A percentile compares a stretch with the other conserved stretches of the same genome.
phyloP scores from a whole-genome alignment of 176 grass and related monocot genomes.

The Alopecurus myosuroides region DNA sequence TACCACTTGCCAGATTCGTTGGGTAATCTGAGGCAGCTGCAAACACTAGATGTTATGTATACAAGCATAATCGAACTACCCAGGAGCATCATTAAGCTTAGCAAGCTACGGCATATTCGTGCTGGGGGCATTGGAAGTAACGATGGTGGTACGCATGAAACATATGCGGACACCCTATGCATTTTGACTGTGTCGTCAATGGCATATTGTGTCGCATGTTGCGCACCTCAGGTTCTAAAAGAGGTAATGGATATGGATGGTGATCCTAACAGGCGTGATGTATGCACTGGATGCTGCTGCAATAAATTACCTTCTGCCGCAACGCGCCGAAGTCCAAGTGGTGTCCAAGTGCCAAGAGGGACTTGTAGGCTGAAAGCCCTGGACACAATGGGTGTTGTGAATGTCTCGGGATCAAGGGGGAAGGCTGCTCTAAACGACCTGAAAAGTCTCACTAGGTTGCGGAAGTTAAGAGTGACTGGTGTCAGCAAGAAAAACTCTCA shows the following conservation, averaged over 20 bases:
- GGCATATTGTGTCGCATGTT: background rate
- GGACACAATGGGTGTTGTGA: conserved; percentile 7
- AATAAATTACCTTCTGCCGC: background rate
- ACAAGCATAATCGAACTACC: conserved; percentile 11
- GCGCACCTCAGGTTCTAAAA: background rate
- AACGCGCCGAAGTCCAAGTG: background rate
- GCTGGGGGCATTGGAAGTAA: conserved; percentile 11
- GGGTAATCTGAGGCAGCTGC: conserved; percentile 4
- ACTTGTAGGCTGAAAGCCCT: conserved; percentile 2
- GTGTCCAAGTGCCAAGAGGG: background rate
- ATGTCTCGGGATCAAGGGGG: background rate
- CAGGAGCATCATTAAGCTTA: background rate
- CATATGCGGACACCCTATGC: conserved; percentile 8
- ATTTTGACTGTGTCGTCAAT: background rate
- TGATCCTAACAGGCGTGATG: background rate
- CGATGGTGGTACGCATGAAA: background rate
- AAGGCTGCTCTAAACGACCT: background rate
- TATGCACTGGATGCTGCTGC: conserved; percentile 4
- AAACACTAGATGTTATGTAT: conserved; percentile 12
- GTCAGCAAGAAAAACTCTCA: background rate
- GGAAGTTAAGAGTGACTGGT: background rate
- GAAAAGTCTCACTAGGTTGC: background rate
- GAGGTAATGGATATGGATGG: conserved; percentile 11
- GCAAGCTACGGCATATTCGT: background rate
- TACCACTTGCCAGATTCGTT: conserved; percentile 2